Evolutionary conservation across 1,284 basidiomycete species (phyloP).

Genomic region (Apiotrichum montevideense): DNA sequence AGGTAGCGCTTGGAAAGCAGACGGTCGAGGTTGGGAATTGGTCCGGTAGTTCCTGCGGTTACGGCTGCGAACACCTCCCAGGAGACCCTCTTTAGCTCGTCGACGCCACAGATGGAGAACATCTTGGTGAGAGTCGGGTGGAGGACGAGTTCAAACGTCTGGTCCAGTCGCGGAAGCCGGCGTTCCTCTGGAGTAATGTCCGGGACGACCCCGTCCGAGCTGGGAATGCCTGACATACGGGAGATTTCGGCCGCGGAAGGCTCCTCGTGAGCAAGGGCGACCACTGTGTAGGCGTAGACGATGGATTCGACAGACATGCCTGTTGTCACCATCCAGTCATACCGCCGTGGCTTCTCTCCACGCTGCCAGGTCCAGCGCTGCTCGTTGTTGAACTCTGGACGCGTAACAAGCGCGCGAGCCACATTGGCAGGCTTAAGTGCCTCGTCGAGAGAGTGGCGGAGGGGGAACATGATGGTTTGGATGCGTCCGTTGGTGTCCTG

Average conservation of each 20-base stretch:
- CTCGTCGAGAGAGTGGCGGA: constrained; percentile 20
- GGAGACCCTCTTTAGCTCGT: constrained; percentile 31
- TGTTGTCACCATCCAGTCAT: constrained; percentile 29
- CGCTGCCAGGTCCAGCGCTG: constrained; percentile 31
- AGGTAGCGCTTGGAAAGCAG: constrained; percentile 29
- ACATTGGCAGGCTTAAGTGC: constrained; percentile 12
- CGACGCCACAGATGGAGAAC: constrained; percentile 31
- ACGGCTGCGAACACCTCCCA: constrained; percentile 40
- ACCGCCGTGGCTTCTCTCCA: constrained; percentile 28
- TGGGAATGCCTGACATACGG: constrained; percentile 28
- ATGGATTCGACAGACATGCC: constrained; percentile 25
- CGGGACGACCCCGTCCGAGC: constrained; percentile 27
- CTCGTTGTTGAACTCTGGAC: constrained; percentile 15
- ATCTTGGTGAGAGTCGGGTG: constrained; percentile 28
- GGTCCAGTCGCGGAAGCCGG: constrained; percentile 28
- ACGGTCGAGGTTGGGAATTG: constrained; percentile 24
- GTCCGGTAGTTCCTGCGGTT: constrained; percentile 10
- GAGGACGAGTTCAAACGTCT: constrained; percentile 34
- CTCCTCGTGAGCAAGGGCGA: constrained; percentile 32
- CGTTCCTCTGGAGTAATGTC: constrained; percentile 23
- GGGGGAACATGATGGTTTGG: constrained; percentile 24
- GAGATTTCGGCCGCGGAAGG: constrained; percentile 29
- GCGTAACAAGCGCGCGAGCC: constrained; percentile 4
- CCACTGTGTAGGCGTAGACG: constrained; percentile 40
- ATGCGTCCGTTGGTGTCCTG: constrained; percentile 22